Conservation (phyloP, 2,329 filamentous ascomycete species). For the Pyricularia sp. region DNA sequence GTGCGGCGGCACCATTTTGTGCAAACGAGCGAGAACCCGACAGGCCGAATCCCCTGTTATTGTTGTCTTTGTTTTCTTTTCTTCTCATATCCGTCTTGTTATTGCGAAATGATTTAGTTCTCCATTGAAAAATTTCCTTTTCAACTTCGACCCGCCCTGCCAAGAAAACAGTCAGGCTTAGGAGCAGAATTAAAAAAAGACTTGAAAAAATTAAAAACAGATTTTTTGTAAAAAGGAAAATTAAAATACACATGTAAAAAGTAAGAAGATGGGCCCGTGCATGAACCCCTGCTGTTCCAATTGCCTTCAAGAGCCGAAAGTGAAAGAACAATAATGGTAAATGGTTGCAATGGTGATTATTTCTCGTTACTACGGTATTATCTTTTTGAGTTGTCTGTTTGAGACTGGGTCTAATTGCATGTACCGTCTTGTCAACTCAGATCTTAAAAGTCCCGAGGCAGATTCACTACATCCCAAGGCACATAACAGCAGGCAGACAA, state of each 20-base stretch:
- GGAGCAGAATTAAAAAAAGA: too few relatives aligned
- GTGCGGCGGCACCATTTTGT: not conserved
- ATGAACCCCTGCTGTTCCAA: not conserved
- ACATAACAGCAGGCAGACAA: not conserved
- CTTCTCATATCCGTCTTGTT: not conserved
- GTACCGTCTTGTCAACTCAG: not conserved
- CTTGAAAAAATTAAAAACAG: too few relatives aligned
- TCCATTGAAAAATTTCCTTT: not conserved
- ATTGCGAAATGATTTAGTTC: not conserved
- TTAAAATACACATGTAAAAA: not conserved
- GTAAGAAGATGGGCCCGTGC: not conserved
- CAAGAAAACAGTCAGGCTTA: not conserved
- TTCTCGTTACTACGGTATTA: not conserved
- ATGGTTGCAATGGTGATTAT: not conserved
- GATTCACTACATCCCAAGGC: too few relatives aligned
- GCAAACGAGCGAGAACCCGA: not conserved
- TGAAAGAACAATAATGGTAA: not conserved
- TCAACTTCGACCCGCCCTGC: not conserved
- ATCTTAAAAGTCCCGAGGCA: too few relatives aligned
- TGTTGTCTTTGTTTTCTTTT: not conserved
- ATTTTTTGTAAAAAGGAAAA: not conserved
- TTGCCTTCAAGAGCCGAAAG: not conserved
- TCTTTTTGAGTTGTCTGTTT: not conserved
- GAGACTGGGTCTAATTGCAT: not conserved
- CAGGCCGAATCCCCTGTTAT: not conserved